phyloP scores from a whole-genome alignment of 1,139 yeast genomes.

The Yamadazyma trypodendri region DNA sequence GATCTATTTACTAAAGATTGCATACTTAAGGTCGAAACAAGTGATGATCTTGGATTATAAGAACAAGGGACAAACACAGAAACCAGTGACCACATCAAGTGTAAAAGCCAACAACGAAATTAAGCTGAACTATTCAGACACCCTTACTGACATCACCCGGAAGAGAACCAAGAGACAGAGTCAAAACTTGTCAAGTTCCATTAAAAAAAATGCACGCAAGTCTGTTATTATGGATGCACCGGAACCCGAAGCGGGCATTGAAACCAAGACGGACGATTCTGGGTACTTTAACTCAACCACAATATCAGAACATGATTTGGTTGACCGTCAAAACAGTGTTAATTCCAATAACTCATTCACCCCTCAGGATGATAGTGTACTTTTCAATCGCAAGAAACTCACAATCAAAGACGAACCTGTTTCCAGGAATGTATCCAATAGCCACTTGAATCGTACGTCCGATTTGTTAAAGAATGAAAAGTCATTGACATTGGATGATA shows the following conservation, averaged over 20 bases:
- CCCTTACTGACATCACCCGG: constrained; percentile 75
- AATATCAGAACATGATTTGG: constrained; percentile 16
- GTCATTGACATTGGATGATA: constrained; percentile 89
- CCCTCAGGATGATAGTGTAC: constrained; percentile 30
- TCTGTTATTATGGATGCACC: constrained; percentile 50
- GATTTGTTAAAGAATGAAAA: constrained; percentile 77
- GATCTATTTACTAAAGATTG: constrained; percentile 76
- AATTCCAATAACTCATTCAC: constrained; percentile 21
- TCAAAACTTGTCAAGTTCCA: constrained; percentile 57
- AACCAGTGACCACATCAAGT: constrained; percentile 13
- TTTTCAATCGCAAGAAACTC: constrained; percentile 33
- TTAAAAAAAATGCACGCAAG: constrained; percentile 47
- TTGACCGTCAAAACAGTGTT: constrained; percentile 13
- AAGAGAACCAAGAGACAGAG: constrained; percentile 74
- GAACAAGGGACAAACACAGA: constrained; percentile 5
- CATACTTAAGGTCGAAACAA: constrained; percentile 72
- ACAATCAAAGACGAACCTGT: constrained; percentile 47
- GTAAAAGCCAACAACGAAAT: constrained; percentile 18
- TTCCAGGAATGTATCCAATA: constrained; percentile 26
- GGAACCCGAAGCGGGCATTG: constrained; percentile 46
- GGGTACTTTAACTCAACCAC: constrained; percentile 2
- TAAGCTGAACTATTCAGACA: constrained; percentile 57
- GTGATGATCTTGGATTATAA: constrained; percentile 45
- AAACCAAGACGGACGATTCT: constrained; percentile 11
- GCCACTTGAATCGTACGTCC: constrained; percentile 52